Evolutionary conservation across 768 basidiomycete genomes (phyloP).

Genomic region (Lactarius indigo): DNA sequence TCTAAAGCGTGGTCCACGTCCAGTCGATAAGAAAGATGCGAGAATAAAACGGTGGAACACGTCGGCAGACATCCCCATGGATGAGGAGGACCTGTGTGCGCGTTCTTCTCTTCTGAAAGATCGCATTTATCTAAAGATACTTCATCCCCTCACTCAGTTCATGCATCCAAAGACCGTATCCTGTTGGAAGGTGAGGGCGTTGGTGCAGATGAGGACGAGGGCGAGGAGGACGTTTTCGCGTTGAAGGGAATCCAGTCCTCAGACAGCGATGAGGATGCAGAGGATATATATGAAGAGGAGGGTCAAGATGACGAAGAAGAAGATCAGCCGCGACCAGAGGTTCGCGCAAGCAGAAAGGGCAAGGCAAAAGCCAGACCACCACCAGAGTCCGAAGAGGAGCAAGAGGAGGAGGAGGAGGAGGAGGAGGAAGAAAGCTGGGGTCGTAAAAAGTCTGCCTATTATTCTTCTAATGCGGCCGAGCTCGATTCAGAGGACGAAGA

Average conservation of each 20-base stretch:
- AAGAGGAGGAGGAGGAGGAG: constrained; percentile 30
- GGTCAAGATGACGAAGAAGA: constrained; percentile 31
- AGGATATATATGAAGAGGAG: constrained; percentile 38
- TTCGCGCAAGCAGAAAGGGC: constrained; percentile 27
- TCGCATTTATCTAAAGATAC: too few relatives aligned
- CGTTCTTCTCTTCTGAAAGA: constrained; percentile 17
- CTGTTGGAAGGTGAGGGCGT: constrained; percentile 60
- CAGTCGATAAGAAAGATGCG: constrained; percentile 47
- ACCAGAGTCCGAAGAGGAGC: constrained; percentile 27
- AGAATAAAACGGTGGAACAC: constrained; percentile 67
- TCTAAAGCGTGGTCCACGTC: constrained; percentile 39
- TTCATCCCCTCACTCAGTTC: constrained; percentile 46
- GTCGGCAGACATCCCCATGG: constrained; percentile 62
- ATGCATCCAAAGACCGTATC: constrained; percentile 70
- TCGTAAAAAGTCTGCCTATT: constrained; percentile 72
- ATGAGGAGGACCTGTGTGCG: constrained; percentile 79
- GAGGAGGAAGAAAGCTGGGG: constrained; percentile 79
- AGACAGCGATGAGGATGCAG: constrained; percentile 45
- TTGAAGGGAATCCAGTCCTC: constrained; percentile 52
- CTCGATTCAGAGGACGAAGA: constrained; percentile 88
- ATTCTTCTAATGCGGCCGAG: constrained; percentile 78
- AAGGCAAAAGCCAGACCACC: constrained; percentile 29
- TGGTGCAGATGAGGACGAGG: constrained; percentile 49
- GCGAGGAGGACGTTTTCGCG: constrained; percentile 82
- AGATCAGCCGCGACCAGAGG: constrained; percentile 17